Conservation (phyloP, 345 rosid species). For the Gossypium bickii region DNA sequence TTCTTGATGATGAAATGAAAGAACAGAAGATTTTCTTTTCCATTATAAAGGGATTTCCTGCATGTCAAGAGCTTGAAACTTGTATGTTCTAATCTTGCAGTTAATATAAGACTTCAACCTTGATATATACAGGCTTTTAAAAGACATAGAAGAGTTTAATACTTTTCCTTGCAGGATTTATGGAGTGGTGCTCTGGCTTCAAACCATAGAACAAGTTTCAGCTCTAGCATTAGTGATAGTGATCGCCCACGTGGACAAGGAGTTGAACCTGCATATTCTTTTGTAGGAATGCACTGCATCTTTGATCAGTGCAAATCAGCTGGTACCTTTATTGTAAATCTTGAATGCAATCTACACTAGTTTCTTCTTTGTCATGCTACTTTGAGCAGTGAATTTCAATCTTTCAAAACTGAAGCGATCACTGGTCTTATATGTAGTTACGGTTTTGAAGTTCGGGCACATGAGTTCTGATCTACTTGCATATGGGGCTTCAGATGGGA, state of each 20-base stretch:
- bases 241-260: slow-evolving; percentile 53
- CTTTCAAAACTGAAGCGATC: slow-evolving; percentile 11
- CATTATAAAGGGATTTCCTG: background rate
- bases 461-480: slow-evolving; percentile 94
- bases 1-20: background rate
- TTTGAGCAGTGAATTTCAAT: slow-evolving; percentile 9
- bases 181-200: slow-evolving; percentile 53
- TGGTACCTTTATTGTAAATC: slow-evolving; percentile 37
- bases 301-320: slow-evolving; percentile 89
- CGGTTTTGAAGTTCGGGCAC: slow-evolving; percentile 93
- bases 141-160: background rate
- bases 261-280: slow-evolving; percentile 81
- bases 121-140: background rate
- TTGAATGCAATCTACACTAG: background rate
- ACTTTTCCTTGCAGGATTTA: slow-evolving; percentile 48
- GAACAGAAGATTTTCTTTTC: background rate
- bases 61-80: background rate
- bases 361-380: slow-evolving; percentile 8
- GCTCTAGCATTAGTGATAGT: slow-evolving; percentile 65
- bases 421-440: slow-evolving; percentile 50
- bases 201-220: slow-evolving; percentile 72
- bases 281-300: slow-evolving; percentile 96
- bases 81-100: background rate
- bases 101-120: background rate
- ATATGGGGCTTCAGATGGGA: slow-evolving; percentile 94